Evolutionary conservation across 805 yeast species (phyloP), one percentile per base, ranked within the genome.

Genomic region (Candida mattraensis): DNA sequence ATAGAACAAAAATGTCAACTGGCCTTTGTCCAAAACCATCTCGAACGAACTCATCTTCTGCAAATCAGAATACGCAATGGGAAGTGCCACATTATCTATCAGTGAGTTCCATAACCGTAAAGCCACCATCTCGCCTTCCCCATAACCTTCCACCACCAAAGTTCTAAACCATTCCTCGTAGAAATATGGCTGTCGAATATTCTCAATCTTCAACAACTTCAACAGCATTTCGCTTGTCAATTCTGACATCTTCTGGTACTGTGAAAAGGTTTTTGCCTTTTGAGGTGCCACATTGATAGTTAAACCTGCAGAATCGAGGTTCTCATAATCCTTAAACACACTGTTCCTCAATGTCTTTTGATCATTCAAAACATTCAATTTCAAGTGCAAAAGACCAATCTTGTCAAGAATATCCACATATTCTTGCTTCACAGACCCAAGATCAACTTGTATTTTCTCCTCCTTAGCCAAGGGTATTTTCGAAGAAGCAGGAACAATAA

Each of bases 201-300:
- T 30, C 4, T 38, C 37, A 8, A 39, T 18, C 10, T 32, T 35
- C 13, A 49, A 17, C 9, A 42, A 9, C 13, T 33, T 27, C 23
- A 38, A 24, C 4, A 48, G 7, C 17, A 30, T 16, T 5, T 42
- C 38, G 9, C 45, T 41, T n/a, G 41, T 28, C 9, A 32, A 11
- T 5, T 41, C 35, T 2, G 61, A 47, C 11, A 39, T 16, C 7
- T 32, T 12, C n/a, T 40, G 23, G 38, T 59, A 58, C 22, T 51
- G 50, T 10, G 30, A 25, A 28, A 53, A 45, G n/a, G 41, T 44
- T 7, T 35, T 37, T 2, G 47, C 62, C 2, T 36, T 30, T 26
- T 58, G 64, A 1, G 64, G 64, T 2, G 63, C 61, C 23, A 55
- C 48, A 24, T 56, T 48, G 8, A 57, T 35, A 9, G 33, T 17